Conservation (phyloP, 176 grass and related monocot species). For the Aegilops longissima region DNA sequence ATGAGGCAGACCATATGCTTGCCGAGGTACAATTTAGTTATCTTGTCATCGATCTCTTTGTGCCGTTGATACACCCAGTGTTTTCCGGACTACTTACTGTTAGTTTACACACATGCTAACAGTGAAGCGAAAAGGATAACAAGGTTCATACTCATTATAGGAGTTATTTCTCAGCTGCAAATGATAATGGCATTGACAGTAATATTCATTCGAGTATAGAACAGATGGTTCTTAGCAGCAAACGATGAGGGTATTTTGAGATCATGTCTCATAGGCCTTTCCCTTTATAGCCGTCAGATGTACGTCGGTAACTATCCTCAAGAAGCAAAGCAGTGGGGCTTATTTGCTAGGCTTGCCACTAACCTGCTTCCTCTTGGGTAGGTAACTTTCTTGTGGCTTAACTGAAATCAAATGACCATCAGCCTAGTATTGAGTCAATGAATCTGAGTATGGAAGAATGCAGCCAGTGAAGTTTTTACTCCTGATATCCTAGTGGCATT, state of each 20-base stretch:
- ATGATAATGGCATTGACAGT: not conserved
- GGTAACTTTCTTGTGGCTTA: too few relatives aligned
- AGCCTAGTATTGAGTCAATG: not conserved
- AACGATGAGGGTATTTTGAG: not conserved
- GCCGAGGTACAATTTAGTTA: constrained; percentile 50
- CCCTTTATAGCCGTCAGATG: not conserved
- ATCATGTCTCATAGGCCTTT: not conserved
- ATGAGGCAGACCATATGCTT: constrained; percentile 87
- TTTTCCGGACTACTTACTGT: not conserved
- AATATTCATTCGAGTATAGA: not conserved
- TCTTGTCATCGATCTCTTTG: not conserved
- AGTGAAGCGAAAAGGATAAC: not conserved
- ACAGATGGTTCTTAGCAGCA: not conserved
- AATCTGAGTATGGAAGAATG: not conserved
- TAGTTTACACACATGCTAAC: not conserved
- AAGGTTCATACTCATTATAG: not conserved
- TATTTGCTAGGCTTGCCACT: not conserved
- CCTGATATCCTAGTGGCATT: not conserved
- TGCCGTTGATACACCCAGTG: not conserved
- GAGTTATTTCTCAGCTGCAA: not conserved
- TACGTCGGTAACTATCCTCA: not conserved
- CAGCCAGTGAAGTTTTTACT: not conserved
- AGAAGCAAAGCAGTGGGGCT: not conserved
- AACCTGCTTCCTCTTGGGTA: not conserved
- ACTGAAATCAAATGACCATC: not conserved